Base-by-base conservation (phyloP, 108 stramenopile species). In the Skeletonema costatum region DNA sequence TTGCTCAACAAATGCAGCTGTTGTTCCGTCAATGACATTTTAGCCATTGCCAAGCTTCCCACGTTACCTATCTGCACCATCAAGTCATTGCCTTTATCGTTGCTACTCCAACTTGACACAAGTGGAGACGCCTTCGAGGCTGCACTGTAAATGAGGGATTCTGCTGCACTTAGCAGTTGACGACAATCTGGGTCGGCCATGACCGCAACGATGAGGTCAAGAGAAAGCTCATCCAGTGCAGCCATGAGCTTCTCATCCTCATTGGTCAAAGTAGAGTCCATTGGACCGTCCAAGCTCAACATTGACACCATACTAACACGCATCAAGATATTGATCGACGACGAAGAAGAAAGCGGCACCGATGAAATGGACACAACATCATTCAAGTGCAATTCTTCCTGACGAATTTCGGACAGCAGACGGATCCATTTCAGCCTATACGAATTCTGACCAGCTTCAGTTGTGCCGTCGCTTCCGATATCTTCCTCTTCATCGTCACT, bases 361-460 rank as follows among this genome's bases (percentile, higher is more conserved):
- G 64, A 21, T 11, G 74, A 68, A 48, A 64, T 29, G 9, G 53
- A 75, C 46, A 81, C 12, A 32, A 66, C 65, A 6, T 81, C 74
- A 59, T 82, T 68, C 60, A 82, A 66, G 25, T 56, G 21, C 30
- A 70, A 11, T 51, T 82, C 75, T 42, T 76, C 66, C 13, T 66
- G 44, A 59, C 81, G 81, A 32, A 82, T 75, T 76, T 82, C 81
- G 2, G 81, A 66, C 0, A 82, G 29, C 0, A 82, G 42, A 25
- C 50, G 64, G 46, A 70, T 69, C 81, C 81, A 82, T 64, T 70
- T 65, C 75, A 64, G 10, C 12, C 58, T 44, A 73, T 82, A 66
- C 12, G 65, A 46, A 16, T 73, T 41, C 17, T 66, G 31, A 0
- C 63, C 73, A 2, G 33, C 63, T 30, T 71, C 74, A 4, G 63